A percentile compares a stretch with the other conserved stretches of the same genome.
phyloP scores from a whole-genome alignment of 2,329 filamentous ascomycete genomes.

The Aureobasidium sp. region DNA sequence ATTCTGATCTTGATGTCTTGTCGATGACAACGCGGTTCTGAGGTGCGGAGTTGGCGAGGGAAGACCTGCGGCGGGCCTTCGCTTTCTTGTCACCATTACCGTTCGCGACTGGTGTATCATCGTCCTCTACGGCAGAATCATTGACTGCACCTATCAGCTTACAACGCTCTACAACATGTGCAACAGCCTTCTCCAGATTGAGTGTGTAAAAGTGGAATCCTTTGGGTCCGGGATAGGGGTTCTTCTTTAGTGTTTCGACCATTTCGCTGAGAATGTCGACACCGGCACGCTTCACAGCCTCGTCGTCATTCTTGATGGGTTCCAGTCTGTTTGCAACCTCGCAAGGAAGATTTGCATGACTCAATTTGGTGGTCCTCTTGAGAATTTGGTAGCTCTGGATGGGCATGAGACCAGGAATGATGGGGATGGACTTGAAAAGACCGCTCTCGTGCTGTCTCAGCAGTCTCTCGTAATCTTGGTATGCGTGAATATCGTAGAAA shows the following conservation, averaged over 20 bases:
- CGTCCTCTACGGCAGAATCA: conserved; percentile 35
- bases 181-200: conserved; percentile 91
- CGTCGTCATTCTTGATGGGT: conserved; percentile 67
- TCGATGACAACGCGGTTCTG: conserved; percentile 77
- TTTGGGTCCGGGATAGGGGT: conserved; percentile 49
- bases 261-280: conserved; percentile 80
- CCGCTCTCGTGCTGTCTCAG: conserved; percentile 76
- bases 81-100: conserved; percentile 20
- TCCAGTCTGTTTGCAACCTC: conserved; percentile 63
- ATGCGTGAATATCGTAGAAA: conserved; percentile 85
- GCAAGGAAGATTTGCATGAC: conserved; percentile 73
- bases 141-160: conserved; percentile 61
- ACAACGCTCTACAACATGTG: conserved; percentile 80
- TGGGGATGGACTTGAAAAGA: conserved; percentile 74
- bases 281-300: conserved; percentile 69
- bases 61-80: conserved; percentile 52
- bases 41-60: conserved; percentile 74
- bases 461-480: conserved; percentile 67
- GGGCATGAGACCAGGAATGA: conserved; percentile 93
- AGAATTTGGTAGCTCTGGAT: conserved; percentile 97
- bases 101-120: conserved; percentile 22
- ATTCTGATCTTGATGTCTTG: conserved; percentile 45
- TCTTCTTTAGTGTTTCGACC: conserved; percentile 66
- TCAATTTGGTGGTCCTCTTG: conserved; percentile 86
- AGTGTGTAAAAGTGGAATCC: conserved; percentile 98